Percentiles rank a stretch among this genome's conserved stretches.
Conservation (phyloP, 1,139 yeast species). For the Geotrichum cucujoidarum region DNA sequence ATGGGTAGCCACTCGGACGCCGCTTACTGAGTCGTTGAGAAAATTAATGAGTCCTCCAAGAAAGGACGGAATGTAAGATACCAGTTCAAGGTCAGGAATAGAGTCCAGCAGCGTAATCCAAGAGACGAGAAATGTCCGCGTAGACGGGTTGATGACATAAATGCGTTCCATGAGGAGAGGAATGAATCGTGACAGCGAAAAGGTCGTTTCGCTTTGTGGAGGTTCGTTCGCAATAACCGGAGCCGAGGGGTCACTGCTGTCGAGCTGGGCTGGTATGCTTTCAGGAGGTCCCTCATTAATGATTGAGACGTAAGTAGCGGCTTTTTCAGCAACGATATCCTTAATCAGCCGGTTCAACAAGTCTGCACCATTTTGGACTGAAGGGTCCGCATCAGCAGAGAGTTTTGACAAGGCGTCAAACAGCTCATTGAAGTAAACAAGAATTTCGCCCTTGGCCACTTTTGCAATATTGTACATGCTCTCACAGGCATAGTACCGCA, state of each 20-base stretch:
- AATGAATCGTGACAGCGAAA: slow-evolving; percentile 80
- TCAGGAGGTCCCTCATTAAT: slow-evolving; percentile 42
- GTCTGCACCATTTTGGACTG: slow-evolving; percentile 95
- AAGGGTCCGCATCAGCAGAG: slow-evolving; percentile 86
- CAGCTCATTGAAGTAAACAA: slow-evolving; percentile 86
- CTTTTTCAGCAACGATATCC: slow-evolving; percentile 93
- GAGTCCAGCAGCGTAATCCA: slow-evolving; percentile 91
- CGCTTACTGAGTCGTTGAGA: slow-evolving; percentile 78
- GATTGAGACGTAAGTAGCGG: slow-evolving; percentile 83
- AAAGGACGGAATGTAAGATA: slow-evolving; percentile 83
- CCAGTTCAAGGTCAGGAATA: slow-evolving; percentile 84
- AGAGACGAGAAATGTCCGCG: slow-evolving; percentile 83
- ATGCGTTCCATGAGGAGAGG: slow-evolving; percentile 87
- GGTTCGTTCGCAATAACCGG: slow-evolving; percentile 27
- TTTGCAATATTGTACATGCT: slow-evolving; percentile 93
- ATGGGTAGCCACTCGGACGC: slow-evolving; percentile 82
- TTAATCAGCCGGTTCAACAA: slow-evolving; percentile 83
- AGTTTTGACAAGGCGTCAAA: slow-evolving; percentile 86
- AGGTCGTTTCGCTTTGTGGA: slow-evolving; percentile 51
- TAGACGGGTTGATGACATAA: slow-evolving; percentile 87
- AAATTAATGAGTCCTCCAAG: slow-evolving; percentile 80
- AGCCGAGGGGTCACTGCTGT: slow-evolving; percentile 22
- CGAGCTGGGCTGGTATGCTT: slow-evolving; percentile 42
- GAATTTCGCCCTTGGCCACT: slow-evolving; percentile 91
- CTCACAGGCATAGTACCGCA: slow-evolving; percentile 95